Evolutionary conservation across 768 basidiomycete genomes (phyloP).

Genomic region (Boletus eberwhitei): DNA sequence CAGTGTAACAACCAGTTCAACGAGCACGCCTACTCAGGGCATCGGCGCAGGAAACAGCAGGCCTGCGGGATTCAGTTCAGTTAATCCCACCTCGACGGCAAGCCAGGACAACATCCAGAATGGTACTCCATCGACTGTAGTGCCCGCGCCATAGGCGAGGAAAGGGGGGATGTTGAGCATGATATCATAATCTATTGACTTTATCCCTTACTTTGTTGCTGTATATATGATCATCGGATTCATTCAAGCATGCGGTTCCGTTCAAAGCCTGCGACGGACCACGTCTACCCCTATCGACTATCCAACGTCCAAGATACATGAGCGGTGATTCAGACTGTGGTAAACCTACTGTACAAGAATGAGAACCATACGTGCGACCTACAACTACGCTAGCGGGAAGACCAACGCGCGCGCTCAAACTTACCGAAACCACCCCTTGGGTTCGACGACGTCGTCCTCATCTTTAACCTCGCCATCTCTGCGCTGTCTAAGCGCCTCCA

Average conservation of each 20-base stretch:
- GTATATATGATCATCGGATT: not conserved
- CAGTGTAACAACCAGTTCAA: accelerated
- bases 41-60: not conserved
- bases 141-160: not conserved
- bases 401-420: not conserved
- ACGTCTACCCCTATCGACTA: too few relatives aligned
- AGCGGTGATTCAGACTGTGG: not conserved
- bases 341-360: not conserved
- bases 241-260: not conserved
- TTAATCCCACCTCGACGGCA: too few relatives aligned
- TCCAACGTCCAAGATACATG: not conserved
- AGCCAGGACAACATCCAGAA: not conserved
- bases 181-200: not conserved
- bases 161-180: too few relatives aligned
- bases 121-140: too few relatives aligned
- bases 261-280: too few relatives aligned
- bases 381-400: not conserved
- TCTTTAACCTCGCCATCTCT: slow-evolving; percentile 62
- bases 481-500: slow-evolving; percentile 62
- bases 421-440: slow-evolving; percentile 56
- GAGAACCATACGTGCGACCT: not conserved
- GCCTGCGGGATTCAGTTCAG: too few relatives aligned
- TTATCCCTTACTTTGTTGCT: not conserved
- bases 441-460: slow-evolving; percentile 38
- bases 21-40: not conserved